A percentile compares a stretch with the other conserved stretches of the same genome.
Evolutionary conservation across 1,284 basidiomycete species (phyloP).

Genomic region (Kalmanozyma brasiliensis): DNA sequence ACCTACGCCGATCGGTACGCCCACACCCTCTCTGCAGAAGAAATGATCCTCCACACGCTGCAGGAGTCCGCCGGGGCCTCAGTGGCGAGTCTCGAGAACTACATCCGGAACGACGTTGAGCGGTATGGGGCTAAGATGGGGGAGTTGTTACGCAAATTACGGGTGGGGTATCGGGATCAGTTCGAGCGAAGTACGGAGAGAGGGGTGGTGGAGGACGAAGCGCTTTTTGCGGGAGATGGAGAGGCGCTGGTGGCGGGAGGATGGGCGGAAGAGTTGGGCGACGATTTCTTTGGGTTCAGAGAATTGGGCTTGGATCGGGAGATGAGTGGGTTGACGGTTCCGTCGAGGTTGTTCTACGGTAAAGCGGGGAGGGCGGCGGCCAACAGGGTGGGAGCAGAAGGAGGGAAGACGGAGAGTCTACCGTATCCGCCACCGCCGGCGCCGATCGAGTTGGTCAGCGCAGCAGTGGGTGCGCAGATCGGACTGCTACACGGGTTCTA

Average conservation of each 20-base stretch:
- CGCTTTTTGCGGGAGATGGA: conserved; percentile 83
- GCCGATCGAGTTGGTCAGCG: conserved; percentile 77
- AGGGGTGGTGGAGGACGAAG: conserved; percentile 73
- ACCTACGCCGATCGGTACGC: conserved; percentile 84
- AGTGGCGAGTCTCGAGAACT: conserved; percentile 81
- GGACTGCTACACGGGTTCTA: conserved; percentile 83
- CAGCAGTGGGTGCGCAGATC: conserved; percentile 79
- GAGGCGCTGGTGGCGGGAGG: conserved; percentile 81
- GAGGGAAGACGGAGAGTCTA: conserved; percentile 25
- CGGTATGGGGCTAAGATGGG: conserved; percentile 80
- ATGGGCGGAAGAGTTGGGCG: conserved; percentile 86
- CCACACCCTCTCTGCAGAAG: conserved; percentile 83
- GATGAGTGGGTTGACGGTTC: conserved; percentile 80
- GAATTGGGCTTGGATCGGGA: conserved; percentile 90
- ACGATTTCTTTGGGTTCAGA: conserved; percentile 90
- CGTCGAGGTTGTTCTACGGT: conserved; percentile 80
- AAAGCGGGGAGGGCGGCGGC: conserved; percentile 66
- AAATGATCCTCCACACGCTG: conserved; percentile 88
- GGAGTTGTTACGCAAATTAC: conserved; percentile 86
- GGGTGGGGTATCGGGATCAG: conserved; percentile 80
- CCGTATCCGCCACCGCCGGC: conserved; percentile 82
- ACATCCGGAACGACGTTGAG: conserved; percentile 88
- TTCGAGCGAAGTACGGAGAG: conserved; percentile 72
- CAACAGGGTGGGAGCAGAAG: background rate
- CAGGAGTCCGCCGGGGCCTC: conserved; percentile 85